Conservation (phyloP, 176 grass and related monocot species). For the Thalia dealbata region DNA sequence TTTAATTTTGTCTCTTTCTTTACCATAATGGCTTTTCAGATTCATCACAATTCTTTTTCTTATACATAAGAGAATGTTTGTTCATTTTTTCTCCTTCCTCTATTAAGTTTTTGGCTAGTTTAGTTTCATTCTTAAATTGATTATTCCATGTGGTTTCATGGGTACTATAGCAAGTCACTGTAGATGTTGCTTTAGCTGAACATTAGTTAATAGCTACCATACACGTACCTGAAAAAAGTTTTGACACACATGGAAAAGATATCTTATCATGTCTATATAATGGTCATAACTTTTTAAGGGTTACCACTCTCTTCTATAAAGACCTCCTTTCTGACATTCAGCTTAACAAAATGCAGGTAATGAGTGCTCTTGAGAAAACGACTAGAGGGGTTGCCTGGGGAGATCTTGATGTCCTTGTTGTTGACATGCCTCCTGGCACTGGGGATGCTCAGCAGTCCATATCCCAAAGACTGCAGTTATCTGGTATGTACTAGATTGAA, state of each 20-base stretch:
- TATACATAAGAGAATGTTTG: background rate
- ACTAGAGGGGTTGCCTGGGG: constrained; percentile 93
- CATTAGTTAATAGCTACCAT: background rate
- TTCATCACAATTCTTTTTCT: background rate
- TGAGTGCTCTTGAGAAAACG: constrained; percentile 97
- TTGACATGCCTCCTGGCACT: constrained; percentile 97
- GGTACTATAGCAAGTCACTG: background rate
- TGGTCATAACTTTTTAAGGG: background rate
- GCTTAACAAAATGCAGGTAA: constrained; percentile 45
- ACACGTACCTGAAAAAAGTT: background rate
- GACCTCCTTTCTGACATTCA: constrained; percentile 5
- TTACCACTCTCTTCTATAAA: background rate
- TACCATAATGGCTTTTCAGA: background rate
- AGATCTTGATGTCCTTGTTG: constrained; percentile 83
- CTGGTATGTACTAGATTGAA: constrained; percentile 39
- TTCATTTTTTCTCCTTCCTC: background rate
- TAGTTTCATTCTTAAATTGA: background rate
- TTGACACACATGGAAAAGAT: background rate
- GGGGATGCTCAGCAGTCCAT: constrained; percentile 91
- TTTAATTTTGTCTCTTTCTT: constrained; percentile 25
- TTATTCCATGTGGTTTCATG: background rate
- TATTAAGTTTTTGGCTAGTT: background rate
- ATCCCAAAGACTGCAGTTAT: constrained; percentile 91
- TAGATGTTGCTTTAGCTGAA: background rate
- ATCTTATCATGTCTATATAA: background rate